A percentile compares a stretch with the other conserved stretches of the same genome.
phyloP scores from a whole-genome alignment of 257 asterid species.

The Forsythia suspensa region DNA sequence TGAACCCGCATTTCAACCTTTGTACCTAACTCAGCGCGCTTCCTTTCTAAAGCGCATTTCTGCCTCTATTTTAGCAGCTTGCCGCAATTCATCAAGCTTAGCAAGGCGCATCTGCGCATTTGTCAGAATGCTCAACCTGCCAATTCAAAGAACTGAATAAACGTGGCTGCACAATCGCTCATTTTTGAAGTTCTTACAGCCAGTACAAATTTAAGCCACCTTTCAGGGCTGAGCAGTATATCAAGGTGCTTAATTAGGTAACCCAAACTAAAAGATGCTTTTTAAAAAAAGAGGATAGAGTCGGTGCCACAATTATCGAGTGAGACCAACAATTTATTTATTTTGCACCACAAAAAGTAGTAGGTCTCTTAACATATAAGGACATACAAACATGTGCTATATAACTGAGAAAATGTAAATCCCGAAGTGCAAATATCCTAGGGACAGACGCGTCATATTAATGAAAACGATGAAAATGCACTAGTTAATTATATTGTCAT shows the following conservation, averaged over 20 bases:
- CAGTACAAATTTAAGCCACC: background rate
- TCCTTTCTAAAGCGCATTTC: constrained; percentile 77
- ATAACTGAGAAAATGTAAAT: too few relatives aligned
- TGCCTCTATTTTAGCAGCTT: constrained; percentile 75
- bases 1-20: constrained; percentile 79
- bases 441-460: background rate
- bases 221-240: background rate
- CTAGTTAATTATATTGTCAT: too few relatives aligned
- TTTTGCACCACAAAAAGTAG: too few relatives aligned
- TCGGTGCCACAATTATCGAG: too few relatives aligned
- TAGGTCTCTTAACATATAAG: too few relatives aligned
- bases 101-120: constrained; percentile 87
- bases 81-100: constrained; percentile 82
- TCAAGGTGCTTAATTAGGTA: background rate
- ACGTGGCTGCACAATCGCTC: background rate
- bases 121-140: constrained; percentile 75
- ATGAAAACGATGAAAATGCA: background rate
- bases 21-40: constrained; percentile 80
- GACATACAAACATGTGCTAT: too few relatives aligned
- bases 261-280: too few relatives aligned
- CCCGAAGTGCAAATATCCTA: too few relatives aligned
- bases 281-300: too few relatives aligned
- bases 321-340: too few relatives aligned
- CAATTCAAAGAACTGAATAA: constrained; percentile 14
- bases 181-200: background rate